These are phyloP conservation scores for Claviceps sp. DNA, from an alignment of 2,329 filamentous ascomycete genomes.

Conservation along the genomic window DNA sequence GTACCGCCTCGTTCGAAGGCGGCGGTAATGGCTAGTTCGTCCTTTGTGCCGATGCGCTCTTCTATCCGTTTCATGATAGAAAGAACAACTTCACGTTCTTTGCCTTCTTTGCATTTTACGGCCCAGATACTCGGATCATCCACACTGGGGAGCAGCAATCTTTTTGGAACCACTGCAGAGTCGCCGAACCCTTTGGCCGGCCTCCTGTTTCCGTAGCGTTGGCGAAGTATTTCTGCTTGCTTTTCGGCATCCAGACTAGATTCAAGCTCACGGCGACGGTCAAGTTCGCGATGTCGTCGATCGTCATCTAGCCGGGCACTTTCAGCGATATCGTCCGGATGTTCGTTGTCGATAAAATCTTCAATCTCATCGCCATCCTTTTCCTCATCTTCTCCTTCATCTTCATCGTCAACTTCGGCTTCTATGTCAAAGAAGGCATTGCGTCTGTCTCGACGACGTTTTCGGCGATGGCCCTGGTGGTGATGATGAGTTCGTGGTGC, in stretches of 20 bases:
- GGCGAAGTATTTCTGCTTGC: constrained; percentile 72
- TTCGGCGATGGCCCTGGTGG: constrained; percentile 53
- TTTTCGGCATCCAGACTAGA: constrained; percentile 87
- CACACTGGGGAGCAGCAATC: constrained; percentile 78
- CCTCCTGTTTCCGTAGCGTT: constrained; percentile 74
- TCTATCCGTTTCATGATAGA: constrained; percentile 80
- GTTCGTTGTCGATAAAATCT: constrained; percentile 76
- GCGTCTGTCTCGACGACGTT: constrained; percentile 63
- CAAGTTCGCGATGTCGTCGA: constrained; percentile 82
- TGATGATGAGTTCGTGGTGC: not conserved
- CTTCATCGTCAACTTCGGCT: constrained; percentile 93
- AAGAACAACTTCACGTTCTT: constrained; percentile 83
- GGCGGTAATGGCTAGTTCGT: constrained; percentile 71
- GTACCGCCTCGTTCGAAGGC: constrained; percentile 80
- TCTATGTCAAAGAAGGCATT: constrained; percentile 94
- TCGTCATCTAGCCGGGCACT: constrained; percentile 75
- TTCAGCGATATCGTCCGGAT: constrained; percentile 79
- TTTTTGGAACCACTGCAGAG: constrained; percentile 67
- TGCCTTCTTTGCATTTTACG: constrained; percentile 84
- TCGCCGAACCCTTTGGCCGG: constrained; percentile 51
- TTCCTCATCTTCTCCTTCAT: constrained; percentile 77
- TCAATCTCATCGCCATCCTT: constrained; percentile 75
- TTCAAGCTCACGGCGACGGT: constrained; percentile 78
- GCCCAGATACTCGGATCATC: constrained; percentile 96
- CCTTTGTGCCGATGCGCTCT: constrained; percentile 63